These are phyloP conservation scores for Cyanidium caldarium DNA, from an alignment of 23 red algal species.

Conservation along the genomic window DNA sequence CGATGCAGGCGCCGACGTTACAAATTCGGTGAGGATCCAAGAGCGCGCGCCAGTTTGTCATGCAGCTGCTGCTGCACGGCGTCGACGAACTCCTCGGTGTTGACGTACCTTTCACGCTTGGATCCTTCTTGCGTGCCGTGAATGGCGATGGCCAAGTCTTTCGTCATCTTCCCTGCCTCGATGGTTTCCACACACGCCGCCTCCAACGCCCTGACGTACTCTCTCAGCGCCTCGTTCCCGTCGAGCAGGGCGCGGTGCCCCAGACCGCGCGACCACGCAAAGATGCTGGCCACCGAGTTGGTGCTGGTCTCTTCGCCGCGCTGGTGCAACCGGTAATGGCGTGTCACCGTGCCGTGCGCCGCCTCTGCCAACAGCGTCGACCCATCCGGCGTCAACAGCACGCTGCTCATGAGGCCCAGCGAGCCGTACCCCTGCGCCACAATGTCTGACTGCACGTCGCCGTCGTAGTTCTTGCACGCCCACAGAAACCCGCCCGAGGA, in stretches of 20 bases:
- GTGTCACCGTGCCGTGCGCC: slow-evolving; percentile 85
- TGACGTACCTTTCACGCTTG: slow-evolving; percentile 40
- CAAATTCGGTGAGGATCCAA: too few species aligned
- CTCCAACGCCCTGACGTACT: slow-evolving; percentile 46
- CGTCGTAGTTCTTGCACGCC: slow-evolving; percentile 91
- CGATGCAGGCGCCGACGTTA: too few species aligned
- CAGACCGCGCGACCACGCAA: slow-evolving; percentile 78
- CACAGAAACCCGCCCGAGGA: slow-evolving; percentile 45
- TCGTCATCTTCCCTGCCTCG: slow-evolving; percentile 64
- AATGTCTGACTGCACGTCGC: slow-evolving; percentile 74
- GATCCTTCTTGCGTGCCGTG: slow-evolving; percentile 29
- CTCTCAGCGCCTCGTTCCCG: slow-evolving; percentile 23
- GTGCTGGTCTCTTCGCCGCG: slow-evolving; percentile 74
- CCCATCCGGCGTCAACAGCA: slow-evolving; percentile 53
- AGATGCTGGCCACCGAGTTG: slow-evolving; percentile 76
- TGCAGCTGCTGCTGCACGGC: slow-evolving; percentile 39
- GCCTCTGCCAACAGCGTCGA: slow-evolving; percentile 64
- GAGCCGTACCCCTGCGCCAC: slow-evolving; percentile 81
- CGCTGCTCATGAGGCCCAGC: slow-evolving; percentile 76
- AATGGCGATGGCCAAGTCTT: slow-evolving; percentile 61
- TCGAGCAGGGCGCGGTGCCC: slow-evolving; percentile 67
- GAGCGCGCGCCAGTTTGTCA: too few species aligned
- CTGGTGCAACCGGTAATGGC: slow-evolving; percentile 70
- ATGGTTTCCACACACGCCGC: slow-evolving; percentile 53
- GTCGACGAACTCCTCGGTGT: slow-evolving; percentile 62